Evolutionary conservation across 352 stramenopile species (phyloP), one percentile per base, ranked within the genome.

Genomic region (Aphanomyces invadans): DNA sequence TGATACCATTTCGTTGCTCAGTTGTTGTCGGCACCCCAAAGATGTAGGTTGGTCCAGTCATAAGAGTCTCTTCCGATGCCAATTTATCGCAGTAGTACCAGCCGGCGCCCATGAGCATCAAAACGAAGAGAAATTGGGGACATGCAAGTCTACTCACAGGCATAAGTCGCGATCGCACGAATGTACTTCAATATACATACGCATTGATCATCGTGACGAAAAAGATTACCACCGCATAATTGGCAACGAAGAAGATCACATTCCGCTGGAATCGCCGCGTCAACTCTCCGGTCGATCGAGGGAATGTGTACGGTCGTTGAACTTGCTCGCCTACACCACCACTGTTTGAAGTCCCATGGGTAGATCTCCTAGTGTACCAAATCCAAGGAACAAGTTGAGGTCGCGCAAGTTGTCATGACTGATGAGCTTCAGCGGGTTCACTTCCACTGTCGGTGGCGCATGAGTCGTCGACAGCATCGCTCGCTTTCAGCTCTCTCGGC

Each of bases 401-500:
- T 67, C 60, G 23, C 60, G 60, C 15, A 67, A 23, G 60, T 67
- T 67, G 49, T 67, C 60, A 31, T 67, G 48, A 19, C 17, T 45
- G 28, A 67, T 67, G 19, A 67, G 29, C 45, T 49, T 57, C 21
- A 67, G 60, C 23, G 60, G 60, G 49, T 67, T 67, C n/a, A 67
- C 48, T 48, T 67, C 60, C 23, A 67, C 28, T 3, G 60, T 44
- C 1, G 28, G 60, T 2, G 33, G 44, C 33, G 36, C 36, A 38
- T 33, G 55, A 55, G 7, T 42, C 17, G 49, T 21, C 17, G 49
- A 32, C 21, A 57, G 49, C 49, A 57, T 57, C 4, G 0, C 29
- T 52, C 44, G 44, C 44, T 9, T 52, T 52, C 9, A 52, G 44
- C 44, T 57, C 4, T 0, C 29, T 52, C 44, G 44, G 9, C 9